Percentiles rank a stretch among this genome's conserved stretches.
phyloP scores from a whole-genome alignment of 2,329 filamentous ascomycete genomes.

The Lomentospora prolificans region DNA sequence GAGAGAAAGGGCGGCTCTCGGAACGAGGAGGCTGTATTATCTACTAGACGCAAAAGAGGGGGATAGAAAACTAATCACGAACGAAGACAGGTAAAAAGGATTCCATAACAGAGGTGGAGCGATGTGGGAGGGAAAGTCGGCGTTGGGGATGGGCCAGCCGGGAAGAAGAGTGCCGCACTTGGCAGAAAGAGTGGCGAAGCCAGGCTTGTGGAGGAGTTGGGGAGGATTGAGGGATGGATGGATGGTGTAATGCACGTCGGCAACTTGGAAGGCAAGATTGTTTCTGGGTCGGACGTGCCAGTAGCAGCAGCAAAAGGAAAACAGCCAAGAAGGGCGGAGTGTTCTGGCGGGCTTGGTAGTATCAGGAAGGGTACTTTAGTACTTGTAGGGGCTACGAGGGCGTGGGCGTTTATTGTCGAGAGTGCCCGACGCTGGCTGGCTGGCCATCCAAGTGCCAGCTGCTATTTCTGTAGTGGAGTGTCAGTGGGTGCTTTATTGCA shows the following conservation, averaged over 20 bases:
- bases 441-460: too few species aligned
- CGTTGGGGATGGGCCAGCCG: neutral
- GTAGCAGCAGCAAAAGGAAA: neutral
- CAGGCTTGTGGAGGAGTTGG: neutral
- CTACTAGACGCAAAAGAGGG: too few species aligned
- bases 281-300: neutral
- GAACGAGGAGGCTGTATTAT: neutral
- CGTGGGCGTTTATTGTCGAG: neutral
- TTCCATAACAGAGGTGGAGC: neutral
- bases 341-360: slow-evolving; percentile 2
- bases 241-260: neutral
- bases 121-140: neutral
- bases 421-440: too few species aligned
- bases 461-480: too few species aligned
- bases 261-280: neutral
- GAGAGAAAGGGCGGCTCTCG: neutral
- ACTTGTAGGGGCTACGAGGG: neutral
- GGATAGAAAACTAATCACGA: neutral
- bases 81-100: neutral
- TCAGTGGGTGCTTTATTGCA: too few species aligned
- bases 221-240: neutral
- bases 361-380: neutral
- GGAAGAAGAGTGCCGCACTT: neutral
- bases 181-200: neutral
- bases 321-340: neutral